Percentiles rank a stretch among this genome's conserved stretches.
Evolutionary conservation across 805 yeast genomes (phyloP).

Genomic region (Starmera amethionina): DNA sequence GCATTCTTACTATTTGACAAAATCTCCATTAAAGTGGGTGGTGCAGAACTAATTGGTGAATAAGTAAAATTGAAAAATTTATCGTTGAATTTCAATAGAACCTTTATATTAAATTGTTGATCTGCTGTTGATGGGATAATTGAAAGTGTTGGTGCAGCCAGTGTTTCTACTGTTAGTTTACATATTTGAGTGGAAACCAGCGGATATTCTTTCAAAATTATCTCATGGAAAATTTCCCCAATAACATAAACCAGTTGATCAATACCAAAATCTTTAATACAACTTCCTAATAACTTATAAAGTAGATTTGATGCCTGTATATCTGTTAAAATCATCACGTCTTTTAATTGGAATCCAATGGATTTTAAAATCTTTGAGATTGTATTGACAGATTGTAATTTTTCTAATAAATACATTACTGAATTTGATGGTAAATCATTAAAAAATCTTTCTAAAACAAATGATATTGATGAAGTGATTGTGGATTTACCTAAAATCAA

Average conservation of each 20-base stretch:
- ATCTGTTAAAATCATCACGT: constrained; percentile 28
- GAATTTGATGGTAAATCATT: constrained; percentile 44
- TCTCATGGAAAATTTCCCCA: constrained; percentile 57
- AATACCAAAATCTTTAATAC: constrained; percentile 74
- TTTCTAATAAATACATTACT: constrained; percentile 36
- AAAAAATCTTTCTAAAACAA: constrained; percentile 56
- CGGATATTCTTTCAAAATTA: constrained; percentile 56
- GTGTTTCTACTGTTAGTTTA: constrained; percentile 15
- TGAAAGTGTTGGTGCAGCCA: constrained; percentile 15
- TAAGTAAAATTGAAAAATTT: constrained; percentile 55
- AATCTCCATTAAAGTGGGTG: constrained; percentile 75
- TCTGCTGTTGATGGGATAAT: constrained; percentile 28
- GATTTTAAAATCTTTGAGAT: constrained; percentile 26
- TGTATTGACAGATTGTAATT: constrained; percentile 31
- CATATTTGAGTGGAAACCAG: constrained; percentile 35
- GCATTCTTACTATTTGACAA: constrained; percentile 67
- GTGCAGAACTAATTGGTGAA: constrained; percentile 54
- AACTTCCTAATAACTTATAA: constrained; percentile 53
- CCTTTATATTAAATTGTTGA: constrained; percentile 25
- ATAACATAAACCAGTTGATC: constrained; percentile 56
- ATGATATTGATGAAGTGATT: constrained; percentile 44
- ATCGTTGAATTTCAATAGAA: constrained; percentile 40
- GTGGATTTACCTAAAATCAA: constrained; percentile 50
- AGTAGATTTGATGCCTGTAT: constrained; percentile 45
- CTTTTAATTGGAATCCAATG: constrained; percentile 24